Conservation (phyloP, 2,329 filamentous ascomycete species). For the Graphilbum fragrans region DNA sequence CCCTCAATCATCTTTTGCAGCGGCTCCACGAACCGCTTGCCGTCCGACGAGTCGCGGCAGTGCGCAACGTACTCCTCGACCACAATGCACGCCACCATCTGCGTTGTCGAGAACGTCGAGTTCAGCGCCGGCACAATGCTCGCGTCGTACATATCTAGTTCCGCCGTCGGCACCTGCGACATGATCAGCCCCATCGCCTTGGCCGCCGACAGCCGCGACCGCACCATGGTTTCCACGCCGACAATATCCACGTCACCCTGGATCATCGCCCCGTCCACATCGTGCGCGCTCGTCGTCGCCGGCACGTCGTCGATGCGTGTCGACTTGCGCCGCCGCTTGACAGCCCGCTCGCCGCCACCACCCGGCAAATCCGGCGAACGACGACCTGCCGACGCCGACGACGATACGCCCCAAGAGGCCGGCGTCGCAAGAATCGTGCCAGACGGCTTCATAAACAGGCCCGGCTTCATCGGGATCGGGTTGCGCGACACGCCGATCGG, state of each 20-base stretch:
- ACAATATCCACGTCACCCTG: conserved; percentile 93
- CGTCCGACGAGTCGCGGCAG: conserved; percentile 28
- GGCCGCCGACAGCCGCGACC: conserved; percentile 79
- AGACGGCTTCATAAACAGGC: conserved; percentile 85
- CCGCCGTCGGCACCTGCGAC: conserved; percentile 55
- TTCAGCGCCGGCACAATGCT: conserved; percentile 53
- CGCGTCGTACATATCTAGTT: conserved; percentile 51
- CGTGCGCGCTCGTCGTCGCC: conserved; percentile 55
- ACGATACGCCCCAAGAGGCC: conserved; percentile 21
- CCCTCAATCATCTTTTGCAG: conserved; percentile 68
- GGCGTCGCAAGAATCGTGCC: conserved; percentile 63
- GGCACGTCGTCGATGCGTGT: conserved; percentile 66
- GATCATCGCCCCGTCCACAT: conserved; percentile 97
- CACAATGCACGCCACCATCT: conserved; percentile 70
- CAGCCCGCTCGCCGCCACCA: conserved; percentile 40
- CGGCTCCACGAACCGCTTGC: conserved; percentile 48
- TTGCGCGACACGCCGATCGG: conserved; percentile 87
- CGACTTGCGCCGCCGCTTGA: conserved; percentile 71
- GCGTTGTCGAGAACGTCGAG: conserved; percentile 72
- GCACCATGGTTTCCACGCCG: conserved; percentile 74
- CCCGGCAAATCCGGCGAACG: conserved; percentile 33
- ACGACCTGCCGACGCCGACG: conserved; percentile 23
- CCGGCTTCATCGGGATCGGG: conserved; percentile 82
- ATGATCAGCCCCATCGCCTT: conserved; percentile 79
- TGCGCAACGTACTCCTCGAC: conserved; percentile 78